Evolutionary conservation across 2,329 filamentous ascomycete genomes (phyloP), one percentile per base, ranked within the genome.

Genomic region (Dryadomyces quercus-mongolicae): DNA sequence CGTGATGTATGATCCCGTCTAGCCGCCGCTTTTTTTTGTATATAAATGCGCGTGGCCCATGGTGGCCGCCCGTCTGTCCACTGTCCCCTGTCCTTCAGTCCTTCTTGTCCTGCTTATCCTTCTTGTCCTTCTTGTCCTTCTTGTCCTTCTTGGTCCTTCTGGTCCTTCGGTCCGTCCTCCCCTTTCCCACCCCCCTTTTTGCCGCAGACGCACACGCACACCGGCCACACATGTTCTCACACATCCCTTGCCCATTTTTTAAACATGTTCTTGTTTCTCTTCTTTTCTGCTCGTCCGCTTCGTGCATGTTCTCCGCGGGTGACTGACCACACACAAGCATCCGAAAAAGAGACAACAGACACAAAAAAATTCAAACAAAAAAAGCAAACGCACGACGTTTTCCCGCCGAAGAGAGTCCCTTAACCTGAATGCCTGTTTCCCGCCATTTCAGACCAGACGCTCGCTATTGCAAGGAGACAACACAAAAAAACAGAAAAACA

Each of bases 391-490:
- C 16, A 21, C 20, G 22, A 46, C 15, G 22, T 44, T 34, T 46
- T 22, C 45, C 36, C 34, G 18, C 34, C 43, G 15, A 16, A 34
- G 51, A 53, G 31, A 13, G 8, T 43, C 52, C 44, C 52, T n/a
- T 49, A 49, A 49, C 45, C 52, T 44, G 45, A 43, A 49, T 54
- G 52, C 45, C 36, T 40, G 45, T 54, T 53, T 21, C 38, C 46
- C 46, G 46, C 52, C 52, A 44, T 43, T 16, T 43, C 34, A 49
- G 45, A 54, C 52, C 52, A 54, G 52, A 49, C 52, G 52, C 52
- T 43, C 52, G 52, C 52, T 49, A 49, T 49, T 49, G 52, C 52
- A 49, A 31, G 36, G 44, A 40, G 25, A 42, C 25, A 36, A 42
- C 16, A 38, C 34, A 44, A 13, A 49, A 18, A 44, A 38, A 18